Base-by-base conservation (phyloP, 148 eudicot genomes). In the Nepenthes mirabilis region DNA sequence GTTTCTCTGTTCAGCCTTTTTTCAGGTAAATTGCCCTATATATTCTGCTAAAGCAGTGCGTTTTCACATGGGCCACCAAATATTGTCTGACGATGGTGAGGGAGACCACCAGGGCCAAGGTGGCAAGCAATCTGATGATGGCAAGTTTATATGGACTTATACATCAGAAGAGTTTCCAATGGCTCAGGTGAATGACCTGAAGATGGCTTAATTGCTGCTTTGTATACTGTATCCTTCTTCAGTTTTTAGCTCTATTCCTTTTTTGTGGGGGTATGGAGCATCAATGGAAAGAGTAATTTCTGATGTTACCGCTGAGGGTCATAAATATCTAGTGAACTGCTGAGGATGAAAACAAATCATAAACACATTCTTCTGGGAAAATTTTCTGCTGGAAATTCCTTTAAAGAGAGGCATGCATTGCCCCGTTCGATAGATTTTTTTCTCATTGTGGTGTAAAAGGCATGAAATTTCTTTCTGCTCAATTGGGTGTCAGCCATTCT, bases 1-100 rank as follows among this genome's bases (percentile, higher is more conserved):
- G 43, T 68, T 35, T 59, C 35, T 48, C 12, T 57, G 1, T 61
- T 58, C 86, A 88, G 96, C 96, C 36, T 81, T 67, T 79, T 91
- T 87, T 68, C 93, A 91, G 79, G 32, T 35, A 1, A 73, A 74
- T 34, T 9, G 9, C 7, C 97, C 97, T 13, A 87, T 91, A 74
- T 91, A 91, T 68, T 87, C 97, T 14, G 83, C 97, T n/a, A 83
- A 75, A 70, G 75, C 73, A 58, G 88, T 91, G 55, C 86, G 97
- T 57, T 85, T 91, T 66, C 83, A 79, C 37, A 64, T 76, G 73
- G 95, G 97, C 37, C 77, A 91, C 72, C 82, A 76, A 14, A 74
- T 74, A 59, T 59, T 71, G 55, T 36, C 74, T 47, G 65, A 47
- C 11, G 76, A 74, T 9, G 37, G 60, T 34, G 75, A 56, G 37